Evolutionary conservation across 306 rosid species (phyloP), one percentile per base, ranked within the genome.

Genomic region (Malus orientalis): DNA sequence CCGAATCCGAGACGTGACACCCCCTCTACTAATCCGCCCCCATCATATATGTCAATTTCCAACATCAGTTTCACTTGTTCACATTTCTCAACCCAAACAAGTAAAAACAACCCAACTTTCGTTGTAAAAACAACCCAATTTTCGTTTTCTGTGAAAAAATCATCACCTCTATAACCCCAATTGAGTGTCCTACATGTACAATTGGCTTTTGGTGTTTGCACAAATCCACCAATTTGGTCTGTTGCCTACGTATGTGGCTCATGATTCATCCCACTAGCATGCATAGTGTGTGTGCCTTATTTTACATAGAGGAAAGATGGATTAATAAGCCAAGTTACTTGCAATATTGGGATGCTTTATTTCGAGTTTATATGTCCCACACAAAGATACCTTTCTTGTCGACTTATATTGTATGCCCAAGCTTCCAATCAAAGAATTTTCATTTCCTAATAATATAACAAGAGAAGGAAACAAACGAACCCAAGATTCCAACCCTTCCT

Each of bases 261-360:
- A 1, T 4, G 69, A 64, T 64, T 30, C 65, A 59, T 45, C 15
- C 14, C 60, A 19, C 20, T 74, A 25, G 8, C 11, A 55, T 55
- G n/a, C 60, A 18, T 6, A 13, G 53, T 47, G 5, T 47, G 54
- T 47, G 54, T 38, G 42, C 54, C 6, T 49, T 49, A 49, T 49
- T 49, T 5, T 49, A 57, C 22, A 19, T 19, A 11, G 29, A 60
- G 29, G 42, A 42, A 16, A 42, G 29, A 72, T 25, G 27, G 16
- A 23, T 40, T 8, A 66, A 66, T 66, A 29, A 19, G 53, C 1
- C 60, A 69, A 54, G 58, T 79, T 59, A 66, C 76, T 79, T 83
- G 79, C 33, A 82, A 30, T 36, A n/a, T 20, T 30, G 84, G 84
- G 67, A 76, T 72, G 69, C 84, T 70, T 70, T 75, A 23, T n/a